These are phyloP conservation scores for Xerocomus amazonicus DNA, from an alignment of 1,284 basidiomycete genomes.

Conservation along the genomic window DNA sequence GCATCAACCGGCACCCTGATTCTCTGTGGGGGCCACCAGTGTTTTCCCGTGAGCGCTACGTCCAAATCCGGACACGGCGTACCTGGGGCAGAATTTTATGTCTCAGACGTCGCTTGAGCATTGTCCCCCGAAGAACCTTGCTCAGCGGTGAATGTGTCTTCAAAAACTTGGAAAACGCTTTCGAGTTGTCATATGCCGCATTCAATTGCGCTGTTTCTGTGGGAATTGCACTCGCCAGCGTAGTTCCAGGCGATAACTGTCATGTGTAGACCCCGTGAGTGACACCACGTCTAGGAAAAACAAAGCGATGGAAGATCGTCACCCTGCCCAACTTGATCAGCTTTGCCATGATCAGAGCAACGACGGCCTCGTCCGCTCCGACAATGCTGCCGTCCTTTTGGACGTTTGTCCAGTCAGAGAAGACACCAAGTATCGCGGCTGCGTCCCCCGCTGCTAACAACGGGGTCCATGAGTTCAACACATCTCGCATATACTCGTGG, in stretches of 20 bases:
- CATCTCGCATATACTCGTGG: slow-evolving; percentile 25
- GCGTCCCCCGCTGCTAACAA: slow-evolving; percentile 26
- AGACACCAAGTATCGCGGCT: slow-evolving; percentile 38
- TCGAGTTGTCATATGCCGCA: slow-evolving; percentile 31
- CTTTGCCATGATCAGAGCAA: slow-evolving; percentile 13
- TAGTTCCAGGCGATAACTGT: slow-evolving; percentile 18
- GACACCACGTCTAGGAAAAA: background rate
- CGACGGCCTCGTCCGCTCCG: slow-evolving; percentile 8
- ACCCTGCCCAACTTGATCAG: slow-evolving; percentile 24
- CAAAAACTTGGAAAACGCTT: slow-evolving; percentile 26
- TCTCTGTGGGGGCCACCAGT: slow-evolving; percentile 12
- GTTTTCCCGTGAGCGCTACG: background rate
- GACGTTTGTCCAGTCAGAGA: slow-evolving; percentile 37
- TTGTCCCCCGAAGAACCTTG: slow-evolving; percentile 10
- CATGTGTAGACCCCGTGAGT: slow-evolving; percentile 1
- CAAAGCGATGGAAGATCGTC: background rate
- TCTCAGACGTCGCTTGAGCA: slow-evolving; percentile 24
- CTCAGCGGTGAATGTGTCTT: slow-evolving; percentile 5
- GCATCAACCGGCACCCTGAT: slow-evolving; percentile 25
- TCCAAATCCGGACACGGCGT: background rate
- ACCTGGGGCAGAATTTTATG: slow-evolving; percentile 27
- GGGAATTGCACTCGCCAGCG: slow-evolving; percentile 5
- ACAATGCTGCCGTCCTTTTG: slow-evolving; percentile 19
- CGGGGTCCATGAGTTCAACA: slow-evolving; percentile 35
- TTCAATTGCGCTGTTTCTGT: slow-evolving; percentile 8